A percentile compares a stretch with the other conserved stretches of the same genome.
phyloP scores from a whole-genome alignment of 148 eudicot genomes.

The Spergularia marina region DNA sequence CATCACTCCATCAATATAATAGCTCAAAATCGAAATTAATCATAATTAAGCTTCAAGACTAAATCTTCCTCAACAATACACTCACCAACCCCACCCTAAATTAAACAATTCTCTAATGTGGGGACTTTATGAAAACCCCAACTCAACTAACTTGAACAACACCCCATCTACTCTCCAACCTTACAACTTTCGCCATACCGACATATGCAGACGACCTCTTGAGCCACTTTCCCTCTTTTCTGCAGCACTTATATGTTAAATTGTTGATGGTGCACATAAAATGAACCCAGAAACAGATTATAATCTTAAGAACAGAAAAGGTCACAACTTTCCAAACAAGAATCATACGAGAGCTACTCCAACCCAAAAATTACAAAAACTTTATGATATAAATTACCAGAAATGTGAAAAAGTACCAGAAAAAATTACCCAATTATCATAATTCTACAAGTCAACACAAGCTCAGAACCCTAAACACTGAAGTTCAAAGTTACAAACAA shows the following conservation, averaged over 20 bases:
- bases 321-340: not conserved
- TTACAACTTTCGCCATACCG: conserved; percentile 5
- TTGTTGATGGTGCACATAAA: not conserved
- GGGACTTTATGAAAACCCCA: conserved; percentile 14
- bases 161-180: conserved; percentile 10
- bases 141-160: conserved; percentile 17
- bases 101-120: conserved; percentile 6
- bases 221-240: not conserved
- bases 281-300: not conserved
- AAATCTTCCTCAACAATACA: conserved; percentile 12
- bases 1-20: conserved; percentile 8
- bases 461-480: conserved; percentile 2
- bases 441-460: conserved; percentile 11
- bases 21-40: conserved; percentile 1
- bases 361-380: not conserved
- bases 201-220: not conserved
- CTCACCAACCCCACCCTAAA: conserved; percentile 21
- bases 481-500: not conserved
- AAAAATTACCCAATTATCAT: not conserved
- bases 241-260: not conserved
- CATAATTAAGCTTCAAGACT: not conserved
- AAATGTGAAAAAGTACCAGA: too few relatives aligned
- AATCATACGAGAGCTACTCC: not conserved
- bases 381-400: not conserved
- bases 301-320: not conserved